These are phyloP conservation scores for Rheum nobile DNA, from an alignment of 148 eudicot species.

Conservation along the genomic window DNA sequence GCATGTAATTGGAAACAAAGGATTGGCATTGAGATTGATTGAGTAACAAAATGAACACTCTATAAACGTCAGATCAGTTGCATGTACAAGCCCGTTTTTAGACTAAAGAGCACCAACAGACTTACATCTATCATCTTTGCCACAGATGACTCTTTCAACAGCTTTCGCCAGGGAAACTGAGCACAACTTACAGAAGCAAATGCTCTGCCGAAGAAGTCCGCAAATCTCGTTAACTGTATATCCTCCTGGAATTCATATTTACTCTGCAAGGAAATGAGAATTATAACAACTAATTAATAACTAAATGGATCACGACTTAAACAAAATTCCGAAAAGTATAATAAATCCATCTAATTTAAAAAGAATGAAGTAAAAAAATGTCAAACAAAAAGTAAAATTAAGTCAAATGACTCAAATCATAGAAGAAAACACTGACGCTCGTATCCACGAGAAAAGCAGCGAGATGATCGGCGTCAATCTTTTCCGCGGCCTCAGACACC, in stretches of 20 bases:
- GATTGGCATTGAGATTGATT: background rate
- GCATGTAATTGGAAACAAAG: background rate
- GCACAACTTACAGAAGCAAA: constrained; percentile 40
- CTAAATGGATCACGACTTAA: no score
- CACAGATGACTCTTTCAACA: constrained; percentile 49
- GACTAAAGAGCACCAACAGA: background rate
- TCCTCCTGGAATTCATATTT: constrained; percentile 46
- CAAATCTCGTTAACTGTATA: constrained; percentile 52
- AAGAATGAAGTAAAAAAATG: background rate
- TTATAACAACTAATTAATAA: background rate
- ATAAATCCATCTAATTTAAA: background rate
- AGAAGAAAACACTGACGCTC: constrained; percentile 5
- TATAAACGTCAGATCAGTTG: background rate
- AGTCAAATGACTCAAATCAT: background rate
- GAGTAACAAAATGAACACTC: background rate
- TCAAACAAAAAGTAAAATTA: background rate
- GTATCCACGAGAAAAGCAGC: constrained; percentile 15
- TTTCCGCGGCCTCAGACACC: constrained; percentile 15
- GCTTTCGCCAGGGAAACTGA: constrained; percentile 54
- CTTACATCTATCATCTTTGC: constrained; percentile 49
- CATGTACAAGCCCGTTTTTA: background rate
- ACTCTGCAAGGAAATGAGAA: constrained; percentile 1
- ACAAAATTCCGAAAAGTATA: background rate
- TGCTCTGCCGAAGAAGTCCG: constrained; percentile 50
- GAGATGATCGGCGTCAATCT: constrained; percentile 18